Evolutionary conservation across 495 filamentous ascomycete species (phyloP), one percentile per base, ranked within the genome.

Genomic region (Saxispiralis lemnorum): DNA sequence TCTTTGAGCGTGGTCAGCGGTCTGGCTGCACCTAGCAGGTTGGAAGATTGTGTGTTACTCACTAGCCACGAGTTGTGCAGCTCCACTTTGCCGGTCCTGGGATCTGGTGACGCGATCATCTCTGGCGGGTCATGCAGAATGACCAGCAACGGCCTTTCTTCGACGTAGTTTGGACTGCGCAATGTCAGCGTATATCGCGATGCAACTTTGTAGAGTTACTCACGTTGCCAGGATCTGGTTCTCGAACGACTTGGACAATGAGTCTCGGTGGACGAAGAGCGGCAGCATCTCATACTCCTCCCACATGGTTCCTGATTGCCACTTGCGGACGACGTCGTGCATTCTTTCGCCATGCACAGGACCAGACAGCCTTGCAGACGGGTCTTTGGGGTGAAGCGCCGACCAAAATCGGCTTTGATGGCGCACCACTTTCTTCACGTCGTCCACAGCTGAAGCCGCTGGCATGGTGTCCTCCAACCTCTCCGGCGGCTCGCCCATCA

Each of bases 401-500:
- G 63, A 56, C 76, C 76, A 81, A 47, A 67, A 72, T 16, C 56
- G 61, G 14, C 72, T 70, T 48, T 79, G 76, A 18, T 66, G 59
- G 38, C 56, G 61, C 45, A 69, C 66, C 7, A 81, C 76, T 16
- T 59, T 61, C 37, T 70, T 57, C 4, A 78, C 64, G 12, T 66
- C 66, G 5, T 62, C 53, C 2, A 71, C 59, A 11, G 65, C 73
- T n/a, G 52, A 21, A 13, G 56, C 52, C 0, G 71, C 64, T 6
- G 73, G 63, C 15, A 30, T 34, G 15, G 30, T n/a, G 13, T 45
- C 20, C 18, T 41, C 19, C n/a, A 83, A 59, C 39, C 79, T 69
- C 39, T 83, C 82, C 1, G 89, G 89, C 7, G 87, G 81, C 49
- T 99, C 84, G 15, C 92, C 86, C 80, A 96, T 93, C 9, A 99